A percentile compares a stretch with the other conserved stretches of the same genome.
Evolutionary conservation across 192 early-diverging fungal species (phyloP).

Genomic region (Coemansia sp.): DNA sequence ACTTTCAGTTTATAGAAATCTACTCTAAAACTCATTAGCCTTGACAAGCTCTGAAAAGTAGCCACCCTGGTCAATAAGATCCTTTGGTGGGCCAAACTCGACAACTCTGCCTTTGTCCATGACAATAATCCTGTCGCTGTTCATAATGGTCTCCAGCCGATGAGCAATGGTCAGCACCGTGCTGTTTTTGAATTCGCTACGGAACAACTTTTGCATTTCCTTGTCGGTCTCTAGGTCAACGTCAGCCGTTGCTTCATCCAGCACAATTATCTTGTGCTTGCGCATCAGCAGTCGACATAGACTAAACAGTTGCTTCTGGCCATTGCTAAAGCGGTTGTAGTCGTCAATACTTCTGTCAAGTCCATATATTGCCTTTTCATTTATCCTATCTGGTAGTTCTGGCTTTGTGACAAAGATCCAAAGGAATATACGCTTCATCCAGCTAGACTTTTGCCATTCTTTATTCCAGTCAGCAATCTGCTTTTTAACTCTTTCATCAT

Average conservation of each 20-base stretch:
- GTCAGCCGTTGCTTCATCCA: too few relatives aligned
- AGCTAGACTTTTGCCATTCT: conserved; percentile 1
- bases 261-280: too few relatives aligned
- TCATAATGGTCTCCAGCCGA: conserved; percentile 60
- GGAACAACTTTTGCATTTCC: too few relatives aligned
- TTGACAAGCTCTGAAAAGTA: conserved; percentile 21
- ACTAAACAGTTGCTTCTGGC: not conserved
- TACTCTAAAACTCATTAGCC: too few relatives aligned
- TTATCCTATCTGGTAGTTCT: not conserved
- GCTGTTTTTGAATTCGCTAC: too few relatives aligned
- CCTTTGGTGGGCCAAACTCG: conserved; percentile 64
- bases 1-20: too few relatives aligned
- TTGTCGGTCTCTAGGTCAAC: too few relatives aligned
- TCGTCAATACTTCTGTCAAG: conserved; percentile 1
- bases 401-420: conserved; percentile 11
- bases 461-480: conserved; percentile 17
- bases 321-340: not conserved
- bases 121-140: conserved; percentile 71
- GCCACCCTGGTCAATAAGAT: conserved; percentile 54
- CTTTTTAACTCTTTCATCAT: conserved; percentile 58
- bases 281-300: too few relatives aligned
- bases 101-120: conserved; percentile 66
- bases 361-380: not conserved
- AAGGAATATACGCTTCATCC: conserved; percentile 10
- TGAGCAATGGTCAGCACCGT: too few relatives aligned